Conservation (phyloP, 2,329 filamentous ascomycete genomes). For the Aspergillus arachidicola region DNA sequence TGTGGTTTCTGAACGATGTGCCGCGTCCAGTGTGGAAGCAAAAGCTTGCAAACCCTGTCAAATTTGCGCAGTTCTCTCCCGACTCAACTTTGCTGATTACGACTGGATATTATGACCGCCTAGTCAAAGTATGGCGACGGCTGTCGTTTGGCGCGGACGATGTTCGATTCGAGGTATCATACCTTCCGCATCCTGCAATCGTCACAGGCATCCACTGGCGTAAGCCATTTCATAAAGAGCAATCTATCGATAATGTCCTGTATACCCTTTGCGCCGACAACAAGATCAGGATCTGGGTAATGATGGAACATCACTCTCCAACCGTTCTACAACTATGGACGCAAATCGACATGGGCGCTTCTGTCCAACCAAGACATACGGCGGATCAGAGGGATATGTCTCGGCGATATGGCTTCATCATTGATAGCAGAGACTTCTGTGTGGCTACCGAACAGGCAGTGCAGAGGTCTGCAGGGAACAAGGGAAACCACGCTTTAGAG, state of each 20-base stretch:
- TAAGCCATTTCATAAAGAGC: slow-evolving; percentile 72
- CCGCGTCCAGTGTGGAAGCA: slow-evolving; percentile 69
- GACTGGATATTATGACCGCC: slow-evolving; percentile 72
- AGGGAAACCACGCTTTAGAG: slow-evolving; percentile 73
- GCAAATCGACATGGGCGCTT: slow-evolving; percentile 72
- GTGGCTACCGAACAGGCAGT: slow-evolving; percentile 76
- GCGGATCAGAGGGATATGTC: slow-evolving; percentile 41
- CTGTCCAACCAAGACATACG: slow-evolving; percentile 63
- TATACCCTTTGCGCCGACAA: slow-evolving; percentile 87
- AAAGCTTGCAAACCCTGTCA: slow-evolving; percentile 70
- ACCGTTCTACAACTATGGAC: slow-evolving; percentile 79
- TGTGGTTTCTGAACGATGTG: slow-evolving; percentile 63
- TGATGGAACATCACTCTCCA: slow-evolving; percentile 69
- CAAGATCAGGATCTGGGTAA: slow-evolving; percentile 79
- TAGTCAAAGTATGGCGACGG: slow-evolving; percentile 92
- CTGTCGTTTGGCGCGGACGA: slow-evolving; percentile 81
- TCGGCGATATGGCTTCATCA: slow-evolving; percentile 73
- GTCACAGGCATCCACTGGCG: slow-evolving; percentile 90
- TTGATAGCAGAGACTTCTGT: slow-evolving; percentile 79
- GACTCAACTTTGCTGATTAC: slow-evolving; percentile 87
- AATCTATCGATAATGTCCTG: slow-evolving; percentile 80
- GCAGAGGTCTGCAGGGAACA: slow-evolving; percentile 60
- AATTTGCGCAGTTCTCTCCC: slow-evolving; percentile 77
- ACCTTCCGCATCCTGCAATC: slow-evolving; percentile 78
- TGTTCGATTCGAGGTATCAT: slow-evolving; percentile 85